Base-by-base conservation (phyloP, 208 protist species). In the Trypanosoma melophagium region DNA sequence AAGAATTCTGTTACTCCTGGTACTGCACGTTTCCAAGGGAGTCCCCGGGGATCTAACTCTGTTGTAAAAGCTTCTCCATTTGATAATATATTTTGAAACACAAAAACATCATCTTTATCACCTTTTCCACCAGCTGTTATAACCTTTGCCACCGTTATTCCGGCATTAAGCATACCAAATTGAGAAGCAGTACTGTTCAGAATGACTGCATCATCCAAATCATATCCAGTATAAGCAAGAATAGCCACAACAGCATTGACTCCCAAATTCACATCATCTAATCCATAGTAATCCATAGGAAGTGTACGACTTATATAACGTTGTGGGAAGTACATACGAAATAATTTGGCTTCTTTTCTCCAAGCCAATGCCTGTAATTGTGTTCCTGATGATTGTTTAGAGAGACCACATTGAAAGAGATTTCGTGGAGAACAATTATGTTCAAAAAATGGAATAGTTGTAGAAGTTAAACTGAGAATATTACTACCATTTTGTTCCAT, bases 191-290 rank as follows among this genome's bases (percentile, higher is more conserved):
- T 91, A 79, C 99, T 99, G 84, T 99, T 99, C 63, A 99, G 80
- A 53, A 99, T 99, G 63, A 99, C 98, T 21, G 99, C 98, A 80
- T 99, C 99, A 79, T 99, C 99, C 98, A 99, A 99, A 87, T 99
- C 99, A 81, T 99, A 99, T 58, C 98, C 98, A 7, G 99, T 99
- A 92, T 99, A 99, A 19, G 98, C 94, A 65, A 99, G 85, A 60
- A 99, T 99, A 24, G 98, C 99, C 40, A 99, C 96, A n/a, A 99
- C 86, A 17, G 98, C 98, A 83, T 99, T 99, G 8, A 95, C 93
- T 55, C 99, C 99, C 28, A 94, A 78, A 58, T 98, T 97, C 67
- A 99, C 99, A 51, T 99, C 92, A 80, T 99, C 96, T 47, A 99
- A 76, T 69, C 76, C 66, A 73, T 97, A 99, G 58, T 94, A 88